Evolutionary conservation across 805 yeast species (phyloP).

Genomic region (Saccharomycopsis guyanensis): DNA sequence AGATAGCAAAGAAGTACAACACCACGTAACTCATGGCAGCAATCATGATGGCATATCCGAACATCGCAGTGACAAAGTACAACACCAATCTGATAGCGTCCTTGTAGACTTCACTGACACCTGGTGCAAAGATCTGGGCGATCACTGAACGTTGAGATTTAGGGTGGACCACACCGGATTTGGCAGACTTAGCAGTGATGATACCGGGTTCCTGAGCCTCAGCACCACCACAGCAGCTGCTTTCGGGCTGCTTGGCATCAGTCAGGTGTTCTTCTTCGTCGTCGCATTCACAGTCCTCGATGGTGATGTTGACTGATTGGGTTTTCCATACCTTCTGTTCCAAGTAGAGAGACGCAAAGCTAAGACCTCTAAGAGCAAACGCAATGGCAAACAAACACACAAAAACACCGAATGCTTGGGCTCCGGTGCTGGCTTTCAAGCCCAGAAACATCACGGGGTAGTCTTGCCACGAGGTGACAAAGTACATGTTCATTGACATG

Average conservation of each 20-base stretch:
- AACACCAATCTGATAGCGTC: constrained; percentile 50
- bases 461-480: constrained; percentile 41
- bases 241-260: background rate
- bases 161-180: background rate
- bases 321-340: constrained; percentile 59
- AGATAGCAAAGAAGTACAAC: constrained; percentile 65
- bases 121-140: constrained; percentile 31
- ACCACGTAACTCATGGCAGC: constrained; percentile 68
- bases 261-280: constrained; percentile 21
- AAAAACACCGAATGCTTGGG: constrained; percentile 68
- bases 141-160: constrained; percentile 22
- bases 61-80: constrained; percentile 53
- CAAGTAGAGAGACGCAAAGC: constrained; percentile 52
- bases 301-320: constrained; percentile 24
- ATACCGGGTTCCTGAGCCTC: constrained; percentile 12
- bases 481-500: constrained; percentile 46
- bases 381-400: constrained; percentile 50
- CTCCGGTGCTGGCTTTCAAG: constrained; percentile 46
- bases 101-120: constrained; percentile 33
- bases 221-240: background rate
- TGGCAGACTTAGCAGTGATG: constrained; percentile 15
- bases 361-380: constrained; percentile 50
- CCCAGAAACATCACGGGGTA: constrained; percentile 59
- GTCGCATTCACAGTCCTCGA: constrained; percentile 28
- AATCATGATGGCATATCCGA: constrained; percentile 69